A percentile compares a stretch with the other conserved stretches of the same genome.
Conservation (phyloP, 2,329 filamentous ascomycete genomes). For the Cladosporium sp. region DNA sequence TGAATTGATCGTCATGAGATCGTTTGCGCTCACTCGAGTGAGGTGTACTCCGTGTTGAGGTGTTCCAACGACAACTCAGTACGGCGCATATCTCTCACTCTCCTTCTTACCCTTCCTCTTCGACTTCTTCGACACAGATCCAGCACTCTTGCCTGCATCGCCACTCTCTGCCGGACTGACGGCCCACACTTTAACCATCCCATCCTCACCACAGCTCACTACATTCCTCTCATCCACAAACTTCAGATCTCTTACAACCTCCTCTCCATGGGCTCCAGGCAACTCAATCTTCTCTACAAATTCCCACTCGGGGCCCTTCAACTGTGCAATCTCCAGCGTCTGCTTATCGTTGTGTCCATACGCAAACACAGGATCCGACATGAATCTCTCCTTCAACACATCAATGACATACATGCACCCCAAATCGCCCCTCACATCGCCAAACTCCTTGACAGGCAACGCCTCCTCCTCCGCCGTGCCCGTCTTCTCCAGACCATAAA, state of each 20-base stretch:
- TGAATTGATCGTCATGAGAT: too few relatives aligned
- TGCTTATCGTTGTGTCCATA: conserved; percentile 28
- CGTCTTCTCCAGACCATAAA: conserved; percentile 66
- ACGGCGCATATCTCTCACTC: conserved; percentile 37
- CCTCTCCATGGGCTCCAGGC: conserved; percentile 44
- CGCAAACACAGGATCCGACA: conserved; percentile 25
- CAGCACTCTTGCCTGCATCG: conserved; percentile 7
- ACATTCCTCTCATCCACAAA: conserved; percentile 29
- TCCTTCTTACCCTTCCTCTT: conserved; percentile 34
- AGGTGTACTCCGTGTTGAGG: too few relatives aligned
- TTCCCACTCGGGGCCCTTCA: conserved; percentile 24
- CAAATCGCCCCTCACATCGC: conserved; percentile 63
- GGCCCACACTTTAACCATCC: conserved; percentile 42
- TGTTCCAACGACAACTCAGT: conserved; percentile 19
- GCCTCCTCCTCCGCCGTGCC: conserved; percentile 52
- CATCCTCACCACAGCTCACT: conserved; percentile 49
- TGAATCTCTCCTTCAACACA: conserved; percentile 48
- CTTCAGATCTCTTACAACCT: conserved; percentile 45
- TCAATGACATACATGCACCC: conserved; percentile 71
- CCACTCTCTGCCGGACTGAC: conserved; percentile 9
- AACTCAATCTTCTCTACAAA: conserved; percentile 31
- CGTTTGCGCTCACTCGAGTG: too few relatives aligned
- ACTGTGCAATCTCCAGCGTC: conserved; percentile 25
- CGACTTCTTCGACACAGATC: conserved; percentile 22
- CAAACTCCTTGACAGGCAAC: conserved; percentile 54